phyloP scores from a whole-genome alignment of 352 stramenopile genomes.

The Globisporangium emineosum region DNA sequence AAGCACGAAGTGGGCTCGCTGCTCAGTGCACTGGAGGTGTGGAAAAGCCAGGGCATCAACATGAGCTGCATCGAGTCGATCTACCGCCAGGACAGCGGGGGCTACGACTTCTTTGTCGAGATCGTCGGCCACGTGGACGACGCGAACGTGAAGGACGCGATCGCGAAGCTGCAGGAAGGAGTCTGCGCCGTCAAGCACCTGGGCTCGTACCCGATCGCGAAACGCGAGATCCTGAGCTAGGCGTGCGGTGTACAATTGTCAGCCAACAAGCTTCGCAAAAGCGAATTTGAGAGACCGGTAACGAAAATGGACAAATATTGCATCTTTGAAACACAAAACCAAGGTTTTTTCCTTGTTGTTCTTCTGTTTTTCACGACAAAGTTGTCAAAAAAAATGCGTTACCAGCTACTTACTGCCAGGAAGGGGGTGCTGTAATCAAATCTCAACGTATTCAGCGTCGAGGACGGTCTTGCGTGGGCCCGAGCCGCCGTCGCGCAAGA shows the following conservation, averaged over 20 bases:
- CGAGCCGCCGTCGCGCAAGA: constrained; percentile 43
- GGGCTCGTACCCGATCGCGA: constrained; percentile 73
- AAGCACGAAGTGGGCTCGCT: constrained; percentile 87
- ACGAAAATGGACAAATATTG: background rate
- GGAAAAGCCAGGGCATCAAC: constrained; percentile 80
- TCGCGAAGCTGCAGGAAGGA: constrained; percentile 45
- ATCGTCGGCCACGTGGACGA: constrained; percentile 78
- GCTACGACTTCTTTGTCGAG: constrained; percentile 88
- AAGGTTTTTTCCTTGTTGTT: background rate
- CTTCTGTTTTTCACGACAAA: background rate
- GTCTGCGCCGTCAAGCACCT: constrained; percentile 75
- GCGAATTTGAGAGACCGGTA: background rate
- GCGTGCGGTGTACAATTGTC: background rate
- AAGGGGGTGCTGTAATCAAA: constrained; percentile 28
- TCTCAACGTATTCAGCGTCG: constrained; percentile 72
- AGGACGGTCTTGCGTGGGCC: constrained; percentile 54
- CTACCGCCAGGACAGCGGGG: constrained; percentile 61
- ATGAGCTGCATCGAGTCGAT: constrained; percentile 87
- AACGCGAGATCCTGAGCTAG: constrained; percentile 45
- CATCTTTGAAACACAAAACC: background rate
- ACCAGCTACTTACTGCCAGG: background rate
- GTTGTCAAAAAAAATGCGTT: background rate
- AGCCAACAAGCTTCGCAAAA: background rate
- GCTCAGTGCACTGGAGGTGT: constrained; percentile 72
- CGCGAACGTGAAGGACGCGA: constrained; percentile 44